These are phyloP conservation scores for Cryptococcus depauperatus DNA, from an alignment of 1,284 basidiomycete species.

Conservation along the genomic window DNA sequence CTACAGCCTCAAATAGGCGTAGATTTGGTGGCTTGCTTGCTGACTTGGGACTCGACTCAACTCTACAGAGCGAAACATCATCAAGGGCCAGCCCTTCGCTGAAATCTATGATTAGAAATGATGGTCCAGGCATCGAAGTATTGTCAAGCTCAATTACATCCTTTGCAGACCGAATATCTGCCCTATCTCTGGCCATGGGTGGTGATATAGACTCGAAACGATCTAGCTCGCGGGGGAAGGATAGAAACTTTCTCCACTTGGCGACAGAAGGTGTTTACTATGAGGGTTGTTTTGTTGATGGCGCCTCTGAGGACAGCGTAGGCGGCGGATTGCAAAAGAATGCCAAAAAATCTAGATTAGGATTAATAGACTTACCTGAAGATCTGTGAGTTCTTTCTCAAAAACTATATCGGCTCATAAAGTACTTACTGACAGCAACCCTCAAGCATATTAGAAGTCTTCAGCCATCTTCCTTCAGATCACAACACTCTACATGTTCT, in stretches of 20 bases:
- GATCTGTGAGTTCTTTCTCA: conserved; percentile 26
- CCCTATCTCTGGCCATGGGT: conserved; percentile 4
- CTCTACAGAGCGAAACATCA: too few species aligned
- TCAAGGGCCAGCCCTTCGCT: conserved; percentile 1
- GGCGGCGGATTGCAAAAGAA: background rate
- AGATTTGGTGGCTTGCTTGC: conserved; percentile 20
- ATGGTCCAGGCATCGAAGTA: background rate
- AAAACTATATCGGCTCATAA: background rate
- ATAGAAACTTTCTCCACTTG: too few species aligned
- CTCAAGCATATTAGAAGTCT: conserved; percentile 23
- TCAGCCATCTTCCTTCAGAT: conserved; percentile 21
- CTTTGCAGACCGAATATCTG: conserved; percentile 8
- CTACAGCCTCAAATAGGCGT: conserved; percentile 14
- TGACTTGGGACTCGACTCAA: too few species aligned
- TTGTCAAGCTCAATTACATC: background rate
- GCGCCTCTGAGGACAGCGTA: background rate
- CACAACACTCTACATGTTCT: conserved; percentile 13
- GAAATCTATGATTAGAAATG: background rate
- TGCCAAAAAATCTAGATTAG: background rate
- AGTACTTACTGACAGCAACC: too few species aligned
- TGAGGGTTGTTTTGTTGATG: conserved; percentile 7
- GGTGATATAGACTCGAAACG: background rate
- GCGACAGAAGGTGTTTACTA: background rate
- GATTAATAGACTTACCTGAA: conserved; percentile 24
- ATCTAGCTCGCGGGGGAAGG: background rate